Conservation (phyloP, 2,329 filamentous ascomycete species). For the Ascomycota sp. region DNA sequence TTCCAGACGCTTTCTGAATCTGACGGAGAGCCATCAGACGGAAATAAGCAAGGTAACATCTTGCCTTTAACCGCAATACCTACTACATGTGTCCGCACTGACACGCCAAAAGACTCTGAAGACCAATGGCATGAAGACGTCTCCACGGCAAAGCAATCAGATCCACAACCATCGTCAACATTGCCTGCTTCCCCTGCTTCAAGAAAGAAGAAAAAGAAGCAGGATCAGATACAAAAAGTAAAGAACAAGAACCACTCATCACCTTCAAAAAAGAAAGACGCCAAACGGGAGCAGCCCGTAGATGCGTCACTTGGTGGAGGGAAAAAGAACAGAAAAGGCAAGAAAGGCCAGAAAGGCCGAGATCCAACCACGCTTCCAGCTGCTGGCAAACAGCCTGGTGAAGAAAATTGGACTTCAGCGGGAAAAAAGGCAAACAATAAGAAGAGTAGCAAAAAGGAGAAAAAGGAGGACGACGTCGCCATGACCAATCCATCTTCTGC, state of each 20-base stretch:
- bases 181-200: background rate
- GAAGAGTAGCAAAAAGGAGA: constrained; percentile 8
- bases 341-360: constrained; percentile 5
- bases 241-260: background rate
- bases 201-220: background rate
- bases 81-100: background rate
- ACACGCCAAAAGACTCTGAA: background rate
- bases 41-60: constrained; percentile 4
- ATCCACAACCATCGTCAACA: background rate
- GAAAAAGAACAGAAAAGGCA: constrained; percentile 3
- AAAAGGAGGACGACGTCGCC: background rate
- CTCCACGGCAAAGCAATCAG: background rate
- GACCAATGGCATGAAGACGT: background rate
- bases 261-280: background rate
- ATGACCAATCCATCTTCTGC: too few species aligned
- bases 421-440: constrained; percentile 7
- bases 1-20: constrained; percentile 17
- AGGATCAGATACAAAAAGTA: background rate
- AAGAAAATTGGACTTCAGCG: too few species aligned
- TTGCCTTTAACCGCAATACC: background rate
- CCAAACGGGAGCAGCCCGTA: background rate
- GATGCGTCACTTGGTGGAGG: background rate
- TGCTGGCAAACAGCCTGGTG: background rate
- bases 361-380: constrained; percentile 4
- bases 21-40: constrained; percentile 14